Percentiles rank a stretch among this genome's conserved stretches.
phyloP scores from a whole-genome alignment of 768 basidiomycete genomes.

The Mycena rosella region DNA sequence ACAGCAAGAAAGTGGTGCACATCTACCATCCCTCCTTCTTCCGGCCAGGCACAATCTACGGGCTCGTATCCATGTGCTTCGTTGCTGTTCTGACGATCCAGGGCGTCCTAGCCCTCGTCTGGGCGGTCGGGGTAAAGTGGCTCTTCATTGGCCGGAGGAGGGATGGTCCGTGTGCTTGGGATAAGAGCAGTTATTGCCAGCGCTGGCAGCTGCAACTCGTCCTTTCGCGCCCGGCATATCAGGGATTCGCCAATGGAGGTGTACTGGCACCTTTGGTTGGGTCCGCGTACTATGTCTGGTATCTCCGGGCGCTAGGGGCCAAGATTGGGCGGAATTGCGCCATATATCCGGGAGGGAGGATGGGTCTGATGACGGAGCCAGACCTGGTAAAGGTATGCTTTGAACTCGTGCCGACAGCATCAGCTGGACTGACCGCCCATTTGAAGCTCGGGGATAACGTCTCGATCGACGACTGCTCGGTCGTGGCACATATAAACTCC shows the following conservation, averaged over 20 bases:
- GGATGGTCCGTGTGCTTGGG: slow-evolving; percentile 58
- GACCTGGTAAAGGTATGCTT: slow-evolving; percentile 55
- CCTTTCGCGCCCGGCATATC: slow-evolving; percentile 49
- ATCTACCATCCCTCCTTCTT: slow-evolving; percentile 54
- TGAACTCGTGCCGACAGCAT: background rate
- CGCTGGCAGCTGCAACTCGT: slow-evolving; percentile 61
- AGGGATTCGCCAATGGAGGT: slow-evolving; percentile 56
- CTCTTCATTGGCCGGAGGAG: slow-evolving; percentile 54
- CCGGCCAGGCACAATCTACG: slow-evolving; percentile 54
- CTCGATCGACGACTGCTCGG: slow-evolving; percentile 59
- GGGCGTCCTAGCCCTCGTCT: slow-evolving; percentile 51
- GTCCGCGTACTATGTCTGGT: slow-evolving; percentile 59
- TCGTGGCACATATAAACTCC: slow-evolving; percentile 62
- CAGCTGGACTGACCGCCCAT: too few relatives aligned
- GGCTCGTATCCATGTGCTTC: slow-evolving; percentile 54
- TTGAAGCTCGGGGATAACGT: slow-evolving; percentile 60
- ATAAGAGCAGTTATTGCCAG: slow-evolving; percentile 61
- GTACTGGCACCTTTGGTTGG: slow-evolving; percentile 55
- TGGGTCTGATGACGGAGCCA: slow-evolving; percentile 62
- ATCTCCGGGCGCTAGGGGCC: slow-evolving; percentile 56
- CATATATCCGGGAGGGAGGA: slow-evolving; percentile 56
- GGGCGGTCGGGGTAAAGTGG: slow-evolving; percentile 59
- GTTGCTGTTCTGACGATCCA: slow-evolving; percentile 52
- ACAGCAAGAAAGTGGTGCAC: slow-evolving; percentile 37
- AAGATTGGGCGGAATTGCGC: slow-evolving; percentile 57